These are phyloP conservation scores for Fusarium xylarioides DNA, from an alignment of 2,329 filamentous ascomycete species.

Conservation along the genomic window DNA sequence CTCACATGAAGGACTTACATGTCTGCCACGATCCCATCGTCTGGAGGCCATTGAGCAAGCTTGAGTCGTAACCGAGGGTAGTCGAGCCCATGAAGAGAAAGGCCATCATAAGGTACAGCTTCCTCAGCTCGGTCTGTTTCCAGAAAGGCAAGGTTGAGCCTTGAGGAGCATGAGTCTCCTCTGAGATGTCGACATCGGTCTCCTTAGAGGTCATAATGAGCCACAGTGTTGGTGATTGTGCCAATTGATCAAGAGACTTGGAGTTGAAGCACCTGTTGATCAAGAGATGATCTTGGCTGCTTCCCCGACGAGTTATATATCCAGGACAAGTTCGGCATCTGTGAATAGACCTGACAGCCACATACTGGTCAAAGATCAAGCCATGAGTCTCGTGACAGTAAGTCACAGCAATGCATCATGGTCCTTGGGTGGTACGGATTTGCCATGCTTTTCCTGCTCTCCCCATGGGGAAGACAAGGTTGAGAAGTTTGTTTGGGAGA, in stretches of 20 bases:
- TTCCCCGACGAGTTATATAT: background rate
- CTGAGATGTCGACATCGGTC: conserved; percentile 9
- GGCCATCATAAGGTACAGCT: conserved; percentile 37
- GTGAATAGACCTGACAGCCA: background rate
- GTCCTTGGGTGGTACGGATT: background rate
- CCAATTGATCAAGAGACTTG: background rate
- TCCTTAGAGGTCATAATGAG: conserved; percentile 16
- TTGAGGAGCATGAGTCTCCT: conserved; percentile 9
- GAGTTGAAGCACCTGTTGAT: background rate
- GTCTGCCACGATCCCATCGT: conserved; percentile 37
- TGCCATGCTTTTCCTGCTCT: background rate
- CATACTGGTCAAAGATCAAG: background rate
- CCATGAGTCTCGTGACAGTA: conserved; percentile 2
- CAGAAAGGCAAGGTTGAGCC: conserved; percentile 32
- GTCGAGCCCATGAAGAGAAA: conserved; percentile 41
- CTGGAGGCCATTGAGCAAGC: conserved; percentile 33
- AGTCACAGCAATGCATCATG: background rate
- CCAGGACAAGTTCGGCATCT: background rate
- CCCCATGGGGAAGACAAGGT: conserved; percentile 30
- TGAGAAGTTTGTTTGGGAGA: background rate
- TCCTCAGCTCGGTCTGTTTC: conserved; percentile 37
- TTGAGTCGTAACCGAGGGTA: conserved; percentile 34
- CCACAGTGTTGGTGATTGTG: background rate
- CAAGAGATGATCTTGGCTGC: background rate
- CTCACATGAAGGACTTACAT: background rate